Evolutionary conservation across 805 yeast genomes (phyloP).

Genomic region (Tanozyma kutaoensis): DNA sequence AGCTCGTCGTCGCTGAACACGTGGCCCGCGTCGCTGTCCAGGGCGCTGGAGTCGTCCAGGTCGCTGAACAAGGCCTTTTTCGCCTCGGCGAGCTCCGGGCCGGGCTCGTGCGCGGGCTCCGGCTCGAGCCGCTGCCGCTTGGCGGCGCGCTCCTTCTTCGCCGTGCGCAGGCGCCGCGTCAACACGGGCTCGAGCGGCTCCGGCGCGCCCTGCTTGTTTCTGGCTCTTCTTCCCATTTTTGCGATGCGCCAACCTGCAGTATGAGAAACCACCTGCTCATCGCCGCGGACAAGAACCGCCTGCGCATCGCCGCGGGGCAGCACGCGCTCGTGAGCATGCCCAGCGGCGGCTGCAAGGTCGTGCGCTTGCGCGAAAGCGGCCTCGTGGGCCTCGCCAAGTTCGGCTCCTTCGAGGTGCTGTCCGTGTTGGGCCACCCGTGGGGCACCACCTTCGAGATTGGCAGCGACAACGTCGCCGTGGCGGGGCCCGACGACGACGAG

Average conservation of each 20-base stretch:
- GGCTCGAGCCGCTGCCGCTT: slow-evolving; percentile 1
- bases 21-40: slow-evolving; percentile 34
- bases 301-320: slow-evolving; percentile 30
- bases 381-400: slow-evolving; percentile 76
- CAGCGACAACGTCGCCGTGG: slow-evolving; percentile 30
- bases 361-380: slow-evolving; percentile 49
- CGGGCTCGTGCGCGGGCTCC: slow-evolving; percentile 19
- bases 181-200: slow-evolving; percentile 75
- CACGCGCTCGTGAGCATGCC: slow-evolving; percentile 66
- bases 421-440: slow-evolving; percentile 65
- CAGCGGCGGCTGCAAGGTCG: slow-evolving; percentile 63
- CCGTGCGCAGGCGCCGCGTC: slow-evolving; percentile 22
- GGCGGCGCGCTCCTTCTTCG: slow-evolving; percentile 9
- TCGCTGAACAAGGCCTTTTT: slow-evolving; percentile 70
- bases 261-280: background rate
- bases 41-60: slow-evolving; percentile 48
- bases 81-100: slow-evolving; percentile 53
- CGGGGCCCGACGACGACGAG: slow-evolving; percentile 18
- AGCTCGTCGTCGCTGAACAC: slow-evolving; percentile 74
- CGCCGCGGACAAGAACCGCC: background rate
- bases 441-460: slow-evolving; percentile 73
- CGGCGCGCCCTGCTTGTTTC: slow-evolving; percentile 87
- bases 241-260: too few species aligned
- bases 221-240: slow-evolving; percentile 83
- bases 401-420: slow-evolving; percentile 69